Percentiles rank a stretch among this genome's conserved stretches.
Conservation (phyloP, 1,284 basidiomycete genomes). For the Rhodotorula sp. region DNA sequence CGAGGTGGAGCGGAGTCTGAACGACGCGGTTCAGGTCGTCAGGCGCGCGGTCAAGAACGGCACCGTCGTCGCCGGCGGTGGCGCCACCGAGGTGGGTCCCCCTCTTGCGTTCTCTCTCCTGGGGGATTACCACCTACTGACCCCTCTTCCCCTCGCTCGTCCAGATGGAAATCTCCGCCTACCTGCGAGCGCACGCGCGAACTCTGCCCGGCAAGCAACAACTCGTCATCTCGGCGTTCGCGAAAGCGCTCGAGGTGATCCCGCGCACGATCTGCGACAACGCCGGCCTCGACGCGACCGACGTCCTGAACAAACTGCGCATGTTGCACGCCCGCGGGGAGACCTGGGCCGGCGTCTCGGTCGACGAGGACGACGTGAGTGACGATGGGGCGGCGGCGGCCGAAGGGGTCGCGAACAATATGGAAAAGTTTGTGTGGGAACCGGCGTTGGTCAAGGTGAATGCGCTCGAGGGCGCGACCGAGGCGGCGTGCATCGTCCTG, state of each 20-base stretch:
- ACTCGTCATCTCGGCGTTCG: constrained; percentile 90
- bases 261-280: constrained; percentile 99
- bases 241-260: constrained; percentile 95
- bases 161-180: constrained; percentile 93
- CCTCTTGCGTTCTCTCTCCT: neutral
- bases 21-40: constrained; percentile 99
- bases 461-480: constrained; percentile 88
- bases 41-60: constrained; percentile 95
- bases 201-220: constrained; percentile 96
- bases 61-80: constrained; percentile 94
- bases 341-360: constrained; percentile 92
- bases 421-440: constrained; percentile 97
- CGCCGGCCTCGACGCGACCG: constrained; percentile 95
- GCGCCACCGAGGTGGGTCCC: constrained; percentile 79
- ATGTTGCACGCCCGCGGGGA: constrained; percentile 89
- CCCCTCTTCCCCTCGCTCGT: neutral
- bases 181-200: constrained; percentile 84
- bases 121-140: neutral
- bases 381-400: neutral
- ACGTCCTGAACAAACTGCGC: constrained; percentile 93
- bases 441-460: constrained; percentile 94
- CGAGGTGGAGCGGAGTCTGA: constrained; percentile 94
- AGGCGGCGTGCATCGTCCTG: constrained; percentile 92
- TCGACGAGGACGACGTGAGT: constrained; percentile 81
- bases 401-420: constrained; percentile 82